Base-by-base conservation (phyloP, 148 eudicot genomes). In the Fallopia convolvulus region DNA sequence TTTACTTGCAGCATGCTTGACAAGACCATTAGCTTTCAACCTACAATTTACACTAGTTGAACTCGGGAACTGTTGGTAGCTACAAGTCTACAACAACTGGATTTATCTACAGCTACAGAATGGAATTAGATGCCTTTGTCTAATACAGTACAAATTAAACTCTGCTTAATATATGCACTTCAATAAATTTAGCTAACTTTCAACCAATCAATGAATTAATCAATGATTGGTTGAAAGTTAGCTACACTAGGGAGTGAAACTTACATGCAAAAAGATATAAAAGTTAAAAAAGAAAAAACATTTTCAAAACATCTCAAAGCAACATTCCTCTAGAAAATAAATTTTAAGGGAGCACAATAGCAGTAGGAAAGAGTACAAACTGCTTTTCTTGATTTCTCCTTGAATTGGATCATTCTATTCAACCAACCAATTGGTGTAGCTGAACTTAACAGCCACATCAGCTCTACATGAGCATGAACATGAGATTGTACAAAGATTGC, bases 371-470 rank as follows among this genome's bases (percentile, higher is more conserved):
- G 44, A 39, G 72, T 68, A 17, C 44, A 32, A 36, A 96, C 99
- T 85, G 89, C 89, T 83, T 96, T 96, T 76, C 88, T 85, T 48
- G 99, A 96, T 85, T 96, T 96, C 87, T 96, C 99, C 86, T 96
- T 96, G 84, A 96, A 96, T 65, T 96, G 99, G 53, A 96, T 96
- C 99, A 96, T 96, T 85, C 83, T 89, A 79, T 93, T 93, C 50
- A 96, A 87, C 99, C 99, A 91, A 84, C 99, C 98, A 80, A 96
- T 91, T 48, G 99, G 99, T 18, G 98, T 93, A 47, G 92, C 84
- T 73, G 98, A 88, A 86, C 99, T 96, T 80, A 96, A 85, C 75
- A 93, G 70, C 99, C 99, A 95, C 97, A 96, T 93, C 78, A 96
- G 84, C 77, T 96, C 99, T 47, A 85, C 94, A 84, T 96, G 99